Evolutionary conservation across 1,139 yeast species (phyloP).

Genomic region (Pichia sp.): DNA sequence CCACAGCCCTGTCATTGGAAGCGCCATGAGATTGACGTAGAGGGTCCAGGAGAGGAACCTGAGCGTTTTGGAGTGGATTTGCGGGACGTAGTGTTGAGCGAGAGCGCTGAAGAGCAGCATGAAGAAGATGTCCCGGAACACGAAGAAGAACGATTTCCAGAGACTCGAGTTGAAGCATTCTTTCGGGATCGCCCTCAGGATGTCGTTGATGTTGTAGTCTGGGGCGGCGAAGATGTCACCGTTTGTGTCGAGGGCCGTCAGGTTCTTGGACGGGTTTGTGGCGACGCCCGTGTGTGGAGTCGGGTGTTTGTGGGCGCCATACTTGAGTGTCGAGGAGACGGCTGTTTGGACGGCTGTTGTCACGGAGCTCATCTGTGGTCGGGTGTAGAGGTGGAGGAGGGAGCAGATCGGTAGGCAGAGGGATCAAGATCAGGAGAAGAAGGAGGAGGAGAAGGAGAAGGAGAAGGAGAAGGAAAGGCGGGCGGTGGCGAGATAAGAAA

Average conservation of each 20-base stretch:
- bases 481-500: too few relatives aligned
- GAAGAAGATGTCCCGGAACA: conserved; percentile 57
- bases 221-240: conserved; percentile 72
- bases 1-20: conserved; percentile 77
- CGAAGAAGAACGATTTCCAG: conserved; percentile 55
- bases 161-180: conserved; percentile 70
- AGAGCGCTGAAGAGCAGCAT: conserved; percentile 49
- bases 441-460: too few relatives aligned
- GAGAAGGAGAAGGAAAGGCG: too few relatives aligned
- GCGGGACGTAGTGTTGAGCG: conserved; percentile 53
- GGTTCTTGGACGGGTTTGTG: neutral
- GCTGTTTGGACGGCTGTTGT: too few relatives aligned
- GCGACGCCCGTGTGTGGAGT: neutral
- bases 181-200: conserved; percentile 67
- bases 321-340: too few relatives aligned
- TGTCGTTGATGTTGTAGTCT: conserved; percentile 68
- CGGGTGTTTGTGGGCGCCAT: too few relatives aligned
- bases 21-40: conserved; percentile 37
- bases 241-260: conserved; percentile 50
- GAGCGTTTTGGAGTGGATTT: conserved; percentile 39
- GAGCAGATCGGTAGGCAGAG: too few relatives aligned
- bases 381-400: too few relatives aligned
- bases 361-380: too few relatives aligned
- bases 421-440: too few relatives aligned
- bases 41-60: conserved; percentile 56